A percentile compares a stretch with the other conserved stretches of the same genome.
These are phyloP conservation scores for Anthostomella pinea DNA, from an alignment of 2,329 filamentous ascomycete genomes.

Conservation along the genomic window DNA sequence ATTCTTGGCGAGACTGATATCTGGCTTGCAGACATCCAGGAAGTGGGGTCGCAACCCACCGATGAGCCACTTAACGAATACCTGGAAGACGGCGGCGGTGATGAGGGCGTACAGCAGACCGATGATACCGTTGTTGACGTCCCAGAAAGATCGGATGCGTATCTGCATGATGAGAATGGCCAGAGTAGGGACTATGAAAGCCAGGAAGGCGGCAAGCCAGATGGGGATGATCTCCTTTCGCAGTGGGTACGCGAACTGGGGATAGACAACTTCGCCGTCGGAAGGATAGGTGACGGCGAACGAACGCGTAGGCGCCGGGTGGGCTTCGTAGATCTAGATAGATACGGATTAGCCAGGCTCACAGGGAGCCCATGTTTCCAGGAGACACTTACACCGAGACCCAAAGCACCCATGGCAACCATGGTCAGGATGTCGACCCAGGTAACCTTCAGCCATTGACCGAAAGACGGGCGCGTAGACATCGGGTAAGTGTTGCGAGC, in stretches of 20 bases:
- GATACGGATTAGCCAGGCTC: constrained; percentile 3
- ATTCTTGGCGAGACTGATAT: constrained; percentile 41
- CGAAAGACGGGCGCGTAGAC: constrained; percentile 56
- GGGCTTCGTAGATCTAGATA: constrained; percentile 57
- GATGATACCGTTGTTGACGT: constrained; percentile 67
- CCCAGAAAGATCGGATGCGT: constrained; percentile 66
- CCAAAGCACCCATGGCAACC: constrained; percentile 61
- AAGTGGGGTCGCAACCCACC: constrained; percentile 72
- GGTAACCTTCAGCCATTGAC: constrained; percentile 67
- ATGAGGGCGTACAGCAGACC: constrained; percentile 70
- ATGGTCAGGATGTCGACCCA: constrained; percentile 69
- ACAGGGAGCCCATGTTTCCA: background rate
- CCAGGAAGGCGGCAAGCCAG: constrained; percentile 66
- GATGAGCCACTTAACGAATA: constrained; percentile 73
- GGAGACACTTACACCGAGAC: constrained; percentile 56
- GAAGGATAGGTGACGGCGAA: constrained; percentile 62
- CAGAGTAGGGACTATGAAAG: constrained; percentile 61
- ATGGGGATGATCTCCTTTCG: constrained; percentile 70
- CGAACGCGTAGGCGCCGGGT: constrained; percentile 64
- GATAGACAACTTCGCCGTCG: constrained; percentile 67
- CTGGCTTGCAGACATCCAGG: constrained; percentile 66
- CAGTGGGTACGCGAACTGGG: constrained; percentile 68
- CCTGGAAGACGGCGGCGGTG: constrained; percentile 70
- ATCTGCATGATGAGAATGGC: constrained; percentile 66
- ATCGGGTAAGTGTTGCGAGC: constrained; percentile 37